A percentile compares a stretch with the other conserved stretches of the same genome.
Conservation (phyloP, 2,329 filamentous ascomycete species). For the Penicillium sp. region DNA sequence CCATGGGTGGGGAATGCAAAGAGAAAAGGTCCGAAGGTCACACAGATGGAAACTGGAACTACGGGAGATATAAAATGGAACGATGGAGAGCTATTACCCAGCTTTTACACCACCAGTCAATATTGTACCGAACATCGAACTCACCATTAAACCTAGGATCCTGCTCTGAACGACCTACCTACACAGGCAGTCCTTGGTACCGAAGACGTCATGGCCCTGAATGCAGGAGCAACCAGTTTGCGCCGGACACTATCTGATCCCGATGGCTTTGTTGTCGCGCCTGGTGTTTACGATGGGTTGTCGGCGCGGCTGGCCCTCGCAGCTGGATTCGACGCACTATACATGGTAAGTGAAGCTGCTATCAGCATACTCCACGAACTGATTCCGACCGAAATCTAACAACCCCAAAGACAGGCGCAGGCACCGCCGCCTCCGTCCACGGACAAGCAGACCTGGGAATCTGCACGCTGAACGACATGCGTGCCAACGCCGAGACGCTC, state of each 20-base stretch:
- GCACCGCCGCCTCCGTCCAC: constrained; percentile 49
- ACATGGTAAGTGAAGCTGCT: constrained; percentile 44
- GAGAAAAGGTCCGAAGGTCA: constrained; percentile 9
- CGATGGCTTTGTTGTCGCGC: constrained; percentile 43
- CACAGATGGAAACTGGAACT: constrained; percentile 4
- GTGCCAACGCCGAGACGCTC: constrained; percentile 54
- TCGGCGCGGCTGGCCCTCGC: constrained; percentile 50
- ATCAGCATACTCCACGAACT: not conserved
- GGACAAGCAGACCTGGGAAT: constrained; percentile 53
- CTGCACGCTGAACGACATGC: constrained; percentile 53
- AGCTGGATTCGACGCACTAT: constrained; percentile 50
- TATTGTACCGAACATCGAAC: too few species aligned
- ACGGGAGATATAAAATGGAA: constrained; percentile 3
- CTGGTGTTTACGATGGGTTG: constrained; percentile 53
- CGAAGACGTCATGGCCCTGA: constrained; percentile 8
- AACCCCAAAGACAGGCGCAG: constrained; percentile 48
- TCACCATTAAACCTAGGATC: too few species aligned
- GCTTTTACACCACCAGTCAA: too few species aligned
- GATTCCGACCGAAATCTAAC: not conserved
- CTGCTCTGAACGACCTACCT: not conserved
- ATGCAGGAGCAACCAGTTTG: constrained; percentile 29
- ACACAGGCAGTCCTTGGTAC: not conserved
- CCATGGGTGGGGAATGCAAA: constrained; percentile 13
- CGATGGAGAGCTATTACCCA: too few species aligned
- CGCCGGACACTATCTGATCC: constrained; percentile 34